phyloP scores from a whole-genome alignment of 1,139 yeast genomes.

The Barnettozyma hawaiiensis region DNA sequence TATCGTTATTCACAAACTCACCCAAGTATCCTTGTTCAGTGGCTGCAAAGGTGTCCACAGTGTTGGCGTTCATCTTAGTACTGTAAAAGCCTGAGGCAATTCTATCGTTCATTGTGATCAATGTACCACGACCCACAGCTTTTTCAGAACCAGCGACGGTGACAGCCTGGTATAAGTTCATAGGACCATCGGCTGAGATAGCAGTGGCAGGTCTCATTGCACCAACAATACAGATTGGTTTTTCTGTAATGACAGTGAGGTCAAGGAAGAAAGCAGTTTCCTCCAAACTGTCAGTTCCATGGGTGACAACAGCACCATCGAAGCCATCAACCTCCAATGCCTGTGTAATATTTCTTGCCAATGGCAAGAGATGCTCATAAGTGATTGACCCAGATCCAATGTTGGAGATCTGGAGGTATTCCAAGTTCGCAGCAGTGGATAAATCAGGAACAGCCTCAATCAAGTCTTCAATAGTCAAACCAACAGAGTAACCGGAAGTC shows the following conservation, averaged over 20 bases:
- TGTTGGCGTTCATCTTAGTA: constrained; percentile 52
- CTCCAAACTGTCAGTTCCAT: constrained; percentile 58
- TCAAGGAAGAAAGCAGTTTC: constrained; percentile 55
- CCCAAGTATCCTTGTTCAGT: constrained; percentile 54
- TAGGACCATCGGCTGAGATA: constrained; percentile 54
- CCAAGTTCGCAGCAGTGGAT: constrained; percentile 40
- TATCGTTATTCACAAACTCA: constrained; percentile 47
- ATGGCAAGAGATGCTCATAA: constrained; percentile 27
- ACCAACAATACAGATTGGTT: constrained; percentile 53
- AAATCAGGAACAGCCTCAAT: constrained; percentile 48
- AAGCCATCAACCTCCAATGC: constrained; percentile 27
- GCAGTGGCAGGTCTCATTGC: constrained; percentile 58
- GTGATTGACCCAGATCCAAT: constrained; percentile 49
- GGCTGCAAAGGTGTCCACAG: constrained; percentile 51
- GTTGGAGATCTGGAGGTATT: constrained; percentile 49
- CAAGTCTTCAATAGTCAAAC: constrained; percentile 49
- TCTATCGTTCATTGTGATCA: constrained; percentile 50
- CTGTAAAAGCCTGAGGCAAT: constrained; percentile 52
- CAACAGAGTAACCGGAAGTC: constrained; percentile 53
- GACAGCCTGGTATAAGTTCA: constrained; percentile 54
- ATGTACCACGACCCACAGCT: constrained; percentile 44
- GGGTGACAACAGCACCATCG: constrained; percentile 45
- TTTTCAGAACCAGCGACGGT: constrained; percentile 41
- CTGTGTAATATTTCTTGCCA: constrained; percentile 31
- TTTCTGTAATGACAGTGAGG: constrained; percentile 39